Base-by-base conservation (phyloP, 2,329 filamentous ascomycete species). In the Dothideomycetidae sp. region DNA sequence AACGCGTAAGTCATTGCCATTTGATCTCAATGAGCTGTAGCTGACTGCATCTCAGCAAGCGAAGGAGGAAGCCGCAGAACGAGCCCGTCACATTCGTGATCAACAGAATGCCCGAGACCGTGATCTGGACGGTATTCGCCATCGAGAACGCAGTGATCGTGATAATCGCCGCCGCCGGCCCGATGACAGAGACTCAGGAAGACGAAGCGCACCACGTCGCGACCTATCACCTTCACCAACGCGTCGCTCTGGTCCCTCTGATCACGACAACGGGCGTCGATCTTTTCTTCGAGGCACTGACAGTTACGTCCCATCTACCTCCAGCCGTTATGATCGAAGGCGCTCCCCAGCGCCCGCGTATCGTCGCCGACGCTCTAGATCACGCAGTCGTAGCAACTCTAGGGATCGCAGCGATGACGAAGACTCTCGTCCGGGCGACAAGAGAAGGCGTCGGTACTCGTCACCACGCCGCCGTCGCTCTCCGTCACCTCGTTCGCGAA, bases 11-110 rank as follows among this genome's bases (percentile, higher is more conserved):
- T 18, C 13, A 17, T 11, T 12, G n/a, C n/a, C n/a, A n/a, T 31
- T 10, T 12, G 18, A n/a, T 11, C 12, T 7, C 2, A 26, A n/a
- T 4, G 13, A 10, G 3, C 15, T 5, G 7, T 29, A 13, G 12
- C 19, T 38, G 7, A 12, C 31, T 21, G 17, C 2, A 9, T 17
- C n/a, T 3, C 19, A 38, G 36, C 14, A 38, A 38, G 79, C 92
- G 53, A 80, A 83, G 23, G 84, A 90, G 48, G 81, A 78, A 55
- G 78, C 78, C 30, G 81, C 81, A 17, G 81, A 90, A 53, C 76
- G 81, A 52, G 72, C 75, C 17, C 76, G 78, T 38, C 71, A 70
- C 37, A 73, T 77, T 49, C 75, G 78, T 45, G 80, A 88, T 51
- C 73, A 78, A 39, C 71, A 81, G 42, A 71, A 76, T 48, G 68